These are phyloP conservation scores for Scleroderma bovista DNA, from an alignment of 768 basidiomycete genomes.

Conservation along the genomic window DNA sequence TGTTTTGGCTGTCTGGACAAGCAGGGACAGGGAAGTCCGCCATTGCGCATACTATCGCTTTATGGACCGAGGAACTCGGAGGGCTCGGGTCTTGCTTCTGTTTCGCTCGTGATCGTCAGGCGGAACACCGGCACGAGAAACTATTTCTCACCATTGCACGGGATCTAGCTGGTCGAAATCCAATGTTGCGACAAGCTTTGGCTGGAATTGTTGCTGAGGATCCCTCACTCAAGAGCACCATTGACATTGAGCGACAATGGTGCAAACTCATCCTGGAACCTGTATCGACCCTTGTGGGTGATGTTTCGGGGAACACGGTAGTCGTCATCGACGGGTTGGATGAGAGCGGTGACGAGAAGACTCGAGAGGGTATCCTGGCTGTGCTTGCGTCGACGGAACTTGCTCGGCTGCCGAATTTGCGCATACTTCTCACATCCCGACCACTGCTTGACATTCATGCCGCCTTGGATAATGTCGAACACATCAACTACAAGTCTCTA, in stretches of 20 bases:
- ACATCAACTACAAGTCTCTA: background rate
- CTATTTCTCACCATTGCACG: slow-evolving; percentile 5
- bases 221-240: background rate
- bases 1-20: slow-evolving; percentile 10
- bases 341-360: slow-evolving; percentile 6
- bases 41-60: slow-evolving; percentile 3
- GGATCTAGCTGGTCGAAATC: slow-evolving; percentile 11
- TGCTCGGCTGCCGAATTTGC: background rate
- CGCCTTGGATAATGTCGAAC: slow-evolving; percentile 2
- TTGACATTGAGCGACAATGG: slow-evolving; percentile 6
- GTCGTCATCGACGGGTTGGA: slow-evolving; percentile 24
- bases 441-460: slow-evolving; percentile 1
- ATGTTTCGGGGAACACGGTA: slow-evolving; percentile 12
- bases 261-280: slow-evolving; percentile 12
- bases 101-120: background rate
- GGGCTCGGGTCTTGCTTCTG: slow-evolving; percentile 15
- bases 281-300: background rate
- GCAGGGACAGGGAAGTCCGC: background rate
- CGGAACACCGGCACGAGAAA: background rate
- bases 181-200: background rate
- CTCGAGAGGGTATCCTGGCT: slow-evolving; percentile 12
- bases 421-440: slow-evolving; percentile 14
- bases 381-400: background rate
- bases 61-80: slow-evolving; percentile 1
- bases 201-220: background rate